These are phyloP conservation scores for Coniosporium tulheliwenetii DNA, from an alignment of 2,329 filamentous ascomycete genomes.

Conservation along the genomic window DNA sequence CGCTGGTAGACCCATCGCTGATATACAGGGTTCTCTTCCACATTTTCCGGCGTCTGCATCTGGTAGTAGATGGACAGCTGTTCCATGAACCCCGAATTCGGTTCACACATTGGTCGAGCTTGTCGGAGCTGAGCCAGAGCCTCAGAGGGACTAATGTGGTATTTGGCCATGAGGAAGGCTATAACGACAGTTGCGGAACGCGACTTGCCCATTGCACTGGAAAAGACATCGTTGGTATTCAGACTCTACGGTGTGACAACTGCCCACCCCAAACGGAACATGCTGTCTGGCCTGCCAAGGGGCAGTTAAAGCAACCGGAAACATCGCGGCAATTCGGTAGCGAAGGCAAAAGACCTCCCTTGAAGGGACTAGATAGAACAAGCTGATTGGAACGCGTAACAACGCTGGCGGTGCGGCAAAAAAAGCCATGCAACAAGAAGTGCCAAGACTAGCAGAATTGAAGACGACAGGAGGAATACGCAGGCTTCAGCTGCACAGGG, in stretches of 20 bases:
- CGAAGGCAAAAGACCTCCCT: no score
- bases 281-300: no score
- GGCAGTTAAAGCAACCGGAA: no score
- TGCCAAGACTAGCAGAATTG: no score
- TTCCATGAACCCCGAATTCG: slow-evolving; percentile 80
- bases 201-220: slow-evolving; percentile 91
- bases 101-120: slow-evolving; percentile 64
- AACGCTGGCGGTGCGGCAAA: no score
- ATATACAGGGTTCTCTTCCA: slow-evolving; percentile 59
- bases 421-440: no score
- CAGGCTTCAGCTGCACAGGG: not conserved
- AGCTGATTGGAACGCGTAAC: no score
- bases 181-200: slow-evolving; percentile 73
- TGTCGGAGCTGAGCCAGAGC: slow-evolving; percentile 57
- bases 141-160: slow-evolving; percentile 37
- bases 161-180: slow-evolving; percentile 61
- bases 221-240: slow-evolving; percentile 11
- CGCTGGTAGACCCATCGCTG: slow-evolving; percentile 60
- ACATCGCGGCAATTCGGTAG: no score
- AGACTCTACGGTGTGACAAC: slow-evolving; percentile 2
- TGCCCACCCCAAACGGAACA: not conserved
- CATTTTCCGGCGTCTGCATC: slow-evolving; percentile 62
- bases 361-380: no score
- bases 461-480: not conserved
- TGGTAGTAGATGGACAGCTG: slow-evolving; percentile 77